Conservation (phyloP, 2,329 filamentous ascomycete genomes). For the Pseudogymnoascus sp. region DNA sequence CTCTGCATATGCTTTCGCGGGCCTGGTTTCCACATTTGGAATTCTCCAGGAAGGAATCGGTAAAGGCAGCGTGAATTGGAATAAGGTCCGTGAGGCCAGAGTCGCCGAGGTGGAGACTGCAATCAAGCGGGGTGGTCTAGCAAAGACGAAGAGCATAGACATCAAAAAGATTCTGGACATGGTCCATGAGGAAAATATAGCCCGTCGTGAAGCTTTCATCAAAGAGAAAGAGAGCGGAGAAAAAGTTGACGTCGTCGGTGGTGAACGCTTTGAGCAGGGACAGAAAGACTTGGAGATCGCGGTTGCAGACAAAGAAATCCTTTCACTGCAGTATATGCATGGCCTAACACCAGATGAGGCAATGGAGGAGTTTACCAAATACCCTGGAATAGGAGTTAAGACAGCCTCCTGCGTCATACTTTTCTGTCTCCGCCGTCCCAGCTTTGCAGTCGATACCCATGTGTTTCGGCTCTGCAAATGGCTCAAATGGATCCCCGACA, state of each 20-base stretch:
- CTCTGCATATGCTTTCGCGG: slow-evolving; percentile 57
- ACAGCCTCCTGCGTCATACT: slow-evolving; percentile 49
- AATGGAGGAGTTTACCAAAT: slow-evolving; percentile 42
- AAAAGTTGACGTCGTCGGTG: slow-evolving; percentile 37
- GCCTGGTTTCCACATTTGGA: slow-evolving; percentile 57
- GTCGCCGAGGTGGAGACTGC: slow-evolving; percentile 56
- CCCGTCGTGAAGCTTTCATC: slow-evolving; percentile 42
- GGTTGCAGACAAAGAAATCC: slow-evolving; percentile 47
- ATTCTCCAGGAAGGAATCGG: slow-evolving; percentile 53
- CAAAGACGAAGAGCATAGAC: slow-evolving; percentile 59
- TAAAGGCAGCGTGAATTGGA: slow-evolving; percentile 67
- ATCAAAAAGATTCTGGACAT: slow-evolving; percentile 68
- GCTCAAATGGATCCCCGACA: slow-evolving; percentile 48
- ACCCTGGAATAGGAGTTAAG: slow-evolving; percentile 48
- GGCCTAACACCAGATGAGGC: slow-evolving; percentile 37
- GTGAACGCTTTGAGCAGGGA: slow-evolving; percentile 32
- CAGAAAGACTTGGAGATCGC: slow-evolving; percentile 50
- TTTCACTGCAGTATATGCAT: slow-evolving; percentile 47
- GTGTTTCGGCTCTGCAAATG: slow-evolving; percentile 44
- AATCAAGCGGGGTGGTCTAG: slow-evolving; percentile 64
- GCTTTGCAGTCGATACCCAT: slow-evolving; percentile 52
- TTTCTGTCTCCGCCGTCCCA: slow-evolving; percentile 44
- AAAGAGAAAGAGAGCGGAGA: slow-evolving; percentile 34
- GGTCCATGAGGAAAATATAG: slow-evolving; percentile 59
- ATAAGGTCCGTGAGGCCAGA: slow-evolving; percentile 54